phyloP scores from a whole-genome alignment of 176 grass and related monocot genomes.

The Carex littledalei region DNA sequence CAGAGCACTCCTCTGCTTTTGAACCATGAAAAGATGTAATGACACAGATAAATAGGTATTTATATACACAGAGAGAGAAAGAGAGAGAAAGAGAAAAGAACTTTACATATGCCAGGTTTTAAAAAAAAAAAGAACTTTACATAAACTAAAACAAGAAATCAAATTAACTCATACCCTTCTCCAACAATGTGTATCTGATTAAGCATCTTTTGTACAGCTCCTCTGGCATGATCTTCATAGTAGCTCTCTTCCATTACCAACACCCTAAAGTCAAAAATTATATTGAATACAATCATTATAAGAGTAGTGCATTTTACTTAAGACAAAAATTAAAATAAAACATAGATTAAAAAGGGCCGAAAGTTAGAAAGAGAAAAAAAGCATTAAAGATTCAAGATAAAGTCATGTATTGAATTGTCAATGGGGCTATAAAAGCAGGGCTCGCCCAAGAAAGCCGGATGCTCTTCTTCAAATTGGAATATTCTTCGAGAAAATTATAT shows the following conservation, averaged over 20 bases:
- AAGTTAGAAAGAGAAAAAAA: slow-evolving; percentile 9
- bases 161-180: slow-evolving; percentile 64
- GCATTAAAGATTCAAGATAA: slow-evolving; percentile 23
- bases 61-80: not conserved
- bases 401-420: slow-evolving; percentile 28
- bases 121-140: not conserved
- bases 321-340: slow-evolving; percentile 10
- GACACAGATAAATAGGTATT: not conserved
- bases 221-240: slow-evolving; percentile 62
- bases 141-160: slow-evolving; percentile 22
- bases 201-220: slow-evolving; percentile 61
- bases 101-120: not conserved
- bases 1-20: not conserved
- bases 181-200: slow-evolving; percentile 81
- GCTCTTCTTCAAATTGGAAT: slow-evolving; percentile 3
- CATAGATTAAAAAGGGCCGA: not conserved
- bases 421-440: slow-evolving; percentile 19
- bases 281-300: not conserved
- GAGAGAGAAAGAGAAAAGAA: not conserved
- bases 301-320: not conserved
- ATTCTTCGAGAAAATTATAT: slow-evolving; percentile 7
- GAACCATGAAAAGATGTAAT: not conserved
- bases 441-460: slow-evolving; percentile 20
- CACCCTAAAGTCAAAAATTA: slow-evolving; percentile 41
- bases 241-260: slow-evolving; percentile 71